Base-by-base conservation (phyloP, 2,329 filamentous ascomycete genomes). In the Graphilbum fragrans region DNA sequence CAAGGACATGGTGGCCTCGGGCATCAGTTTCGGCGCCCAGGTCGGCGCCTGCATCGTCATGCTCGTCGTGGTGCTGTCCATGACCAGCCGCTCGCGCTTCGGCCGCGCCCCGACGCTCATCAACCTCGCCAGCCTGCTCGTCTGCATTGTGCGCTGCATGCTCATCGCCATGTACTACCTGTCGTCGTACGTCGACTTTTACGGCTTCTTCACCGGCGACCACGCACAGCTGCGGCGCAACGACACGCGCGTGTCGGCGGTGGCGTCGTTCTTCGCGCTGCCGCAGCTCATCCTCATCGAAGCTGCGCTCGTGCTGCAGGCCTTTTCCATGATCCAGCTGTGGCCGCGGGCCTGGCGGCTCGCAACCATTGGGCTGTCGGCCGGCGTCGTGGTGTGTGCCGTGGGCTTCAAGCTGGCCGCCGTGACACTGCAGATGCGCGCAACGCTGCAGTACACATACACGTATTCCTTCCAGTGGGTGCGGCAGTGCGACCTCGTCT, bases 51-150 rank as follows among this genome's bases (percentile, higher is more conserved):
- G 73, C 37, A 48, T 80, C 43, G 60, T 81, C 45, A 72, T 86
- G 52, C 63, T 88, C 17, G 50, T 81, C 35, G 66, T 82, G 23
- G 63, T 88, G 3, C 60, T 86, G 11, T 53, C 80, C 44, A 69
- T 88, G 57, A 87, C 83, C 0, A 74, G 74, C 18, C 56, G 65
- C 0, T 65, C 74, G 49, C 86, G 85, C 56, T 72, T 83, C 45
- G 62, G 63, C 40, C 79, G 80, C 2, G 54, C 66, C 0, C 70
- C 85, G 18, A 83, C 82, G 55, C 53, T 79, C 47, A 64, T 87
- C 51, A 86, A 88, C 54, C 49, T 72, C 18, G 45, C 68, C 20
- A 72, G 74, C 14, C 68, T 93, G 18, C 39, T 72, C 38, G 54
- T 78, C 53, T 78, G 81, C 58, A 62, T 72, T 38, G 57, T 77